These are phyloP conservation scores for Kodamaea neixiangensis DNA, from an alignment of 805 yeast genomes.

Conservation along the genomic window DNA sequence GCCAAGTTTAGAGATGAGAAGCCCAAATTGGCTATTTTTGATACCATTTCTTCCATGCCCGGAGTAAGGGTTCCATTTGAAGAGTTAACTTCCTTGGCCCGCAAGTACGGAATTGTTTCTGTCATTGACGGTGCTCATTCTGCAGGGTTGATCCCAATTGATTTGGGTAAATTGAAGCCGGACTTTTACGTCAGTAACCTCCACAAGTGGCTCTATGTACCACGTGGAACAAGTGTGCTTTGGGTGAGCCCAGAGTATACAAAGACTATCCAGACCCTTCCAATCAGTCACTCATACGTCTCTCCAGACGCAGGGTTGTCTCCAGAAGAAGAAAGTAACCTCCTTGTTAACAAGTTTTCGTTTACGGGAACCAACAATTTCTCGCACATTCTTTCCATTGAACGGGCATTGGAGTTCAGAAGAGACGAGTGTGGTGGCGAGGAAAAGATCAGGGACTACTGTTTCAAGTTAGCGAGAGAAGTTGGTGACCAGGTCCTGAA, in stretches of 20 bases:
- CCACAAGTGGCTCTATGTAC: slow-evolving; percentile 69
- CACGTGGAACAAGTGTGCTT: slow-evolving; percentile 58
- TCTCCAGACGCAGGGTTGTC: slow-evolving; percentile 29
- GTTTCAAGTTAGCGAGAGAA: slow-evolving; percentile 43
- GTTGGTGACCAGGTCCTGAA: slow-evolving; percentile 44
- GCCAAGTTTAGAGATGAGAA: slow-evolving; percentile 20
- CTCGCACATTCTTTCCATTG: slow-evolving; percentile 43
- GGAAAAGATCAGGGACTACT: slow-evolving; percentile 49
- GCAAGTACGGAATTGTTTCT: slow-evolving; percentile 48
- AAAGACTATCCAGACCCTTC: slow-evolving; percentile 59
- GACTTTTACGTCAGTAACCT: slow-evolving; percentile 64
- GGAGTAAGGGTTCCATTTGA: slow-evolving; percentile 60
- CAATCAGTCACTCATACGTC: slow-evolving; percentile 53
- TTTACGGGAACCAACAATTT: slow-evolving; percentile 53
- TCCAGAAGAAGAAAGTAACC: slow-evolving; percentile 21
- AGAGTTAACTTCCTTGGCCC: slow-evolving; percentile 46
- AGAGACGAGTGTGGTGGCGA: slow-evolving; percentile 62
- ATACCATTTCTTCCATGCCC: slow-evolving; percentile 65
- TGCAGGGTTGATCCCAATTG: slow-evolving; percentile 53
- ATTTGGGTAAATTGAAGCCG: slow-evolving; percentile 46
- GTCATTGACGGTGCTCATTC: slow-evolving; percentile 76
- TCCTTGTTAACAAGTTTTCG: slow-evolving; percentile 48
- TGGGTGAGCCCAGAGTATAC: slow-evolving; percentile 56
- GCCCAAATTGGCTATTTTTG: slow-evolving; percentile 51
- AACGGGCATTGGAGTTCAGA: slow-evolving; percentile 56